Percentiles rank a stretch among this genome's conserved stretches.
Conservation (phyloP, 352 stramenopile species). For the Aphanomyces euteiches region DNA sequence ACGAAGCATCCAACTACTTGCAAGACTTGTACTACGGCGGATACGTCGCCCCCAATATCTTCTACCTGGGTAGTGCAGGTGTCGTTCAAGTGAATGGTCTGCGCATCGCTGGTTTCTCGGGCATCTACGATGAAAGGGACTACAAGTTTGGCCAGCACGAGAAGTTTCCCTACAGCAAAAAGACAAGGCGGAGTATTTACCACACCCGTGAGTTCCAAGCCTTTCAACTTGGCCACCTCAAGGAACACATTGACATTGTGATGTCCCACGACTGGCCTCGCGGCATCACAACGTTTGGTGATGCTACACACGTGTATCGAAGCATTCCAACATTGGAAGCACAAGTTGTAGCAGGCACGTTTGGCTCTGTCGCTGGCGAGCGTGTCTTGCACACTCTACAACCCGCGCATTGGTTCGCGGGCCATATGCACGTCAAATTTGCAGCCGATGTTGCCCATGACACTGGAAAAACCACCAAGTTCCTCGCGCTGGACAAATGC, state of each 20-base stretch:
- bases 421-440: constrained; percentile 99
- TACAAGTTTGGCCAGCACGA: constrained; percentile 90
- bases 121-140: constrained; percentile 95
- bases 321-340: constrained; percentile 94
- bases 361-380: constrained; percentile 92
- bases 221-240: constrained; percentile 85
- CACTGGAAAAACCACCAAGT: constrained; percentile 71
- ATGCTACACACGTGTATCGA: constrained; percentile 81
- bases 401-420: constrained; percentile 96
- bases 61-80: constrained; percentile 94
- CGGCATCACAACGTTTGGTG: constrained; percentile 94
- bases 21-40: constrained; percentile 97
- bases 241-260: constrained; percentile 82
- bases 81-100: constrained; percentile 91
- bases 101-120: constrained; percentile 95
- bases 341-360: constrained; percentile 89
- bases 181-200: constrained; percentile 92
- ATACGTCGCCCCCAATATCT: constrained; percentile 98
- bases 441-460: constrained; percentile 89
- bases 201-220: constrained; percentile 93
- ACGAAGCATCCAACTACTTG: constrained; percentile 97
- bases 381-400: constrained; percentile 90
- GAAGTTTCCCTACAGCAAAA: constrained; percentile 56
- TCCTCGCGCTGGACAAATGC: constrained; percentile 99
- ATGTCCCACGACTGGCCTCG: constrained; percentile 98